Base-by-base conservation (phyloP, 2,329 filamentous ascomycete genomes). In the Colletotrichum cordylinicola region DNA sequence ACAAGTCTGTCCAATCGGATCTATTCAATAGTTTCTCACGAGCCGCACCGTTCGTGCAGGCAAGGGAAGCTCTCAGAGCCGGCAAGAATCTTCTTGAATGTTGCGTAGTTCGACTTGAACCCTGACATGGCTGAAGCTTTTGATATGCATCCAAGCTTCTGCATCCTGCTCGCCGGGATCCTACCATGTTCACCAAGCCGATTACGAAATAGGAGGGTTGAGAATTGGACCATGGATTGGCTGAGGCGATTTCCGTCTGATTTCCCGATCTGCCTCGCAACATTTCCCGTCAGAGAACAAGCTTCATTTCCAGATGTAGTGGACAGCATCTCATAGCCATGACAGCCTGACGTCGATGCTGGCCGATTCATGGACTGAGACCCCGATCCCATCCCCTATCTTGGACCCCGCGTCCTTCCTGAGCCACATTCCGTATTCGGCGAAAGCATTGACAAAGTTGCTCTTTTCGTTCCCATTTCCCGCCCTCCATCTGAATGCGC, bases 211-310 rank as follows among this genome's bases (percentile, higher is more conserved):
- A 8, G 70, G 16, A 60, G 35, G 68, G 48, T 27, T 13, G 15
- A 10, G 1, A 29, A 4, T 8, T 13, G 48, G 35, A 27, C 35
- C 58, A 6, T 15, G 13, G 12, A 29, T 29, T 71, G 67, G 67
- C 31, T 74, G 70, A 69, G 27, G 64, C 58, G 24, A 16, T 24
- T 13, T 31, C 31, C 70, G 65, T 76, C 65, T 69, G 64, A 74
- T 69, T 15, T 68, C 24, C 12, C 37, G 18, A 2, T 31, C 13
- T 62, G 39, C 33, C 6, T 60, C 21, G 70, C 29, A 75, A 73
- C 52, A 58, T 13, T 8, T 4, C 21, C 48, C 35, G 74, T 69
- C 48, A 31, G 43, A 73, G 64, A 37, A 60, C 35, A 35, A 18
- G 29, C 21, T 64, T 65, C 31, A 15, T 31, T 9, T 8, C 21